phyloP scores from a whole-genome alignment of 345 rosid genomes.

The Melastoma malabathricum region DNA sequence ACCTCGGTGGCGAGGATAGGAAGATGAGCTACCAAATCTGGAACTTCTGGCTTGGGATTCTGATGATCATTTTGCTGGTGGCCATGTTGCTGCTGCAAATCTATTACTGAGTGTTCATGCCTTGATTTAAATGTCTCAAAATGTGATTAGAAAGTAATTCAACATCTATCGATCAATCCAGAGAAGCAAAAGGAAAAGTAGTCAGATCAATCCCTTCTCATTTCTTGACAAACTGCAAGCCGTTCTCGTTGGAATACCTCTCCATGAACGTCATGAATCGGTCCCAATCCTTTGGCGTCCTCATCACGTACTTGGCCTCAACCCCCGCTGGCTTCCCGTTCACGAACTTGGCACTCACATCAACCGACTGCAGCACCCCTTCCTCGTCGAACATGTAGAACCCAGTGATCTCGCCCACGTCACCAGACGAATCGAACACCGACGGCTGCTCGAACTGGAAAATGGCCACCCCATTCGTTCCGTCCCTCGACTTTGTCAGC shows the following conservation, averaged over 20 bases:
- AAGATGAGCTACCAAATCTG: too few species aligned
- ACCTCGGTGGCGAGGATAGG: too few species aligned
- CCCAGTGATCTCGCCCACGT: constrained; percentile 89
- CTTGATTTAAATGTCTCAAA: constrained; percentile 10
- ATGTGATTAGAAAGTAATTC: too few species aligned
- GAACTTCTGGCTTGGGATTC: too few species aligned
- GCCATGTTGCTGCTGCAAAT: too few species aligned
- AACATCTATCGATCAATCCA: too few species aligned
- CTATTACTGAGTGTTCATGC: too few species aligned
- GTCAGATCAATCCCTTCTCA: constrained; percentile 14
- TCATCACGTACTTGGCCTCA: constrained; percentile 80
- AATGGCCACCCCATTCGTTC: constrained; percentile 70
- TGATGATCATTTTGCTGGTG: too few species aligned
- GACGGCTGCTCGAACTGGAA: constrained; percentile 79
- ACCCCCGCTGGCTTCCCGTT: constrained; percentile 80
- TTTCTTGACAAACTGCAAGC: constrained; percentile 71
- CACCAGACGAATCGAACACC: constrained; percentile 73
- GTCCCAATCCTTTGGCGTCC: constrained; percentile 77
- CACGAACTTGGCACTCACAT: constrained; percentile 82
- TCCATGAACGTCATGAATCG: constrained; percentile 99
- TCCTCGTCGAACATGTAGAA: constrained; percentile 95
- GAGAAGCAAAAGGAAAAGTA: too few species aligned
- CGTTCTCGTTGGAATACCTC: constrained; percentile 72
- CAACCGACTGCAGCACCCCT: constrained; percentile 82
- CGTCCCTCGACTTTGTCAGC: constrained; percentile 81